phyloP scores from a whole-genome alignment of 306 rosid genomes.

The Corylus heterophylla region DNA sequence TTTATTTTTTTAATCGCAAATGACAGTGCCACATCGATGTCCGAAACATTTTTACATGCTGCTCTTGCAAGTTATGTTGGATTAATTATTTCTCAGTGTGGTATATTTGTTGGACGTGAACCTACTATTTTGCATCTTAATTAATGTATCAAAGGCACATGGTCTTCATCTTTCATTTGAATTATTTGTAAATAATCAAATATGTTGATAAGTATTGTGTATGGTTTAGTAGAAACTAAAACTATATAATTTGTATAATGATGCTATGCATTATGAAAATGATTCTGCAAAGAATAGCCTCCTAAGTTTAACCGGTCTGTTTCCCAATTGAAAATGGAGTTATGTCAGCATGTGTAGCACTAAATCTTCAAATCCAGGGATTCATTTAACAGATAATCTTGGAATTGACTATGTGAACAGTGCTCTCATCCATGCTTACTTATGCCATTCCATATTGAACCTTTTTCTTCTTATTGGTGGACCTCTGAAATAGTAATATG shows the following conservation, averaged over 20 bases:
- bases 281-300: neutral
- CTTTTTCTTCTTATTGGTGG: neutral
- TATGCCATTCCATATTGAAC: neutral
- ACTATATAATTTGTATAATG: neutral
- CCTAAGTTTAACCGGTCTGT: neutral
- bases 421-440: neutral
- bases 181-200: neutral
- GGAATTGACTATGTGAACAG: neutral
- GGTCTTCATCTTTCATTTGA: neutral
- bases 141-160: neutral
- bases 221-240: neutral
- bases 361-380: neutral
- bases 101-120: neutral
- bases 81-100: neutral
- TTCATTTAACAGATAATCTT: constrained; percentile 6
- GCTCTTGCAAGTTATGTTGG: neutral
- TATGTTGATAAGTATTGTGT: neutral
- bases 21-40: neutral
- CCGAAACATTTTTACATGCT: neutral
- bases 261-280: neutral
- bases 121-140: neutral
- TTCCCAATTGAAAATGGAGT: neutral
- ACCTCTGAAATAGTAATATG: neutral
- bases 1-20: neutral
- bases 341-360: neutral